Percentiles rank a stretch among this genome's conserved stretches.
phyloP scores from a whole-genome alignment of 2,329 filamentous ascomycete genomes.

The Sordariomycetes sp. region DNA sequence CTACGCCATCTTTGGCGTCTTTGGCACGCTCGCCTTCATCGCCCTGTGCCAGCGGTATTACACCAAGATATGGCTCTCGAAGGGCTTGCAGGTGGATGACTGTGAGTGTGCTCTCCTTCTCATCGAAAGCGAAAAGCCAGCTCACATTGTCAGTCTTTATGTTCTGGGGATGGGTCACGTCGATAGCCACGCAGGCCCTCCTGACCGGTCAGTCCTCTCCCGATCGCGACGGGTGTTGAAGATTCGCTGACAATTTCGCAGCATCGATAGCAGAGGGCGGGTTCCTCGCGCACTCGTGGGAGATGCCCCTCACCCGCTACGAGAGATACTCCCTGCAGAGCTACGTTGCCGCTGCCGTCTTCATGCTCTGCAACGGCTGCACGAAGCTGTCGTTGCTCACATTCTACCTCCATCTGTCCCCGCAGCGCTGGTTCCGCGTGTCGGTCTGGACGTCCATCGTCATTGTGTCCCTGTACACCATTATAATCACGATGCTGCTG shows the following conservation, averaged over 20 bases:
- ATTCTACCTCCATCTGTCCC: slow-evolving; percentile 26
- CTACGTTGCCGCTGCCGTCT: slow-evolving; percentile 18
- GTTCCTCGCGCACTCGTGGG: slow-evolving; percentile 12
- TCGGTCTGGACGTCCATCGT: slow-evolving; percentile 16
- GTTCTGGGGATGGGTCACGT: slow-evolving; percentile 2
- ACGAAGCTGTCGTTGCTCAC: slow-evolving; percentile 25
- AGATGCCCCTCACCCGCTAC: slow-evolving; percentile 11
- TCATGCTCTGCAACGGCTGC: slow-evolving; percentile 22
- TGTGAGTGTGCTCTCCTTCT: slow-evolving; percentile 8
- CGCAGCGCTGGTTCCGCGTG: slow-evolving; percentile 19
- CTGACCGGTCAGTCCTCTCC: slow-evolving; percentile 4
- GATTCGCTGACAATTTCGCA: slow-evolving; percentile 1
- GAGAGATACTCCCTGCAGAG: slow-evolving; percentile 11
- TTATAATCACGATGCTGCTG: slow-evolving; percentile 13
- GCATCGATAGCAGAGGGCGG: slow-evolving; percentile 9
- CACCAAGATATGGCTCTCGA: slow-evolving; percentile 17
- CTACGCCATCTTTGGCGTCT: slow-evolving; percentile 16
- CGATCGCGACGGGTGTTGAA: neutral
- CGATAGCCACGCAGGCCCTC: slow-evolving; percentile 5
- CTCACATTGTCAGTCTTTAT: slow-evolving; percentile 7
- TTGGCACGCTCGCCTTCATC: slow-evolving; percentile 13
- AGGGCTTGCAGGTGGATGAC: slow-evolving; percentile 14
- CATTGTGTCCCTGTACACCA: slow-evolving; percentile 19
- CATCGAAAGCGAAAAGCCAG: neutral
- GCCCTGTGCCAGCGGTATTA: slow-evolving; percentile 18